Evolutionary conservation across 371 early-diverging fungal species (phyloP), one percentile per base, ranked within the genome.

Genomic region (Nematocida homosporus): DNA sequence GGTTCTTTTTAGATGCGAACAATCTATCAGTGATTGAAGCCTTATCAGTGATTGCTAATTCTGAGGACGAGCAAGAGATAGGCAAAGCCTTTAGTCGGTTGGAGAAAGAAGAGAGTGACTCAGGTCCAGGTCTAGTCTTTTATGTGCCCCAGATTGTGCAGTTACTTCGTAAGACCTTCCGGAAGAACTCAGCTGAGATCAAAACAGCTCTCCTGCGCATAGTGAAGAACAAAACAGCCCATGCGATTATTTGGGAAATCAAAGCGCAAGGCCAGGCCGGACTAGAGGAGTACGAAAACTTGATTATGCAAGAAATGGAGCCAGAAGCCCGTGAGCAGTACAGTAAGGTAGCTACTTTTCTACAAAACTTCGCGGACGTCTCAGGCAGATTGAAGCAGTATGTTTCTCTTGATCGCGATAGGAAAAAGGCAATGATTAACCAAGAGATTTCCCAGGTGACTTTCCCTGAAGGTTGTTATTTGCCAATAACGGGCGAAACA

Each of bases 161-260:
- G 85, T 90, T 93, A 1, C 84, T 97, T 20, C 90, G 94, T 27
- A 86, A 90, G 77, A 94, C 95, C 78, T 60, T 82, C 82, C 1
- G 78, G 86, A 18, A 40, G 90, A 75, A 56, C 56, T 64, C 61
- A 23, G 54, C 64, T 18, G 59, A 55, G 3, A 64, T 64, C 34
- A 64, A 69, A n/a, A 37, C 56, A 50, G 47, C 75, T 16, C 52
- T 63, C 13, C 57, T 61, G 16, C 37, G 56, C 27, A 44, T 60
- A 10, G 61, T 55, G 27, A 52, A 69, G 34, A 44, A 57, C 20
- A 56, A 91, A 35, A 95, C 96, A 86, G 91, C 94, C 2, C 98
- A 97, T 83, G 95, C 96, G 83, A 93, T 97, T 55, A 94, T 97
- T 53, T 97, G 98, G 98, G 97, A 97, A 81, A 94, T 97, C 92